These are phyloP conservation scores for Sordaria brevicollis DNA, from an alignment of 495 filamentous ascomycete species.

Conservation along the genomic window DNA sequence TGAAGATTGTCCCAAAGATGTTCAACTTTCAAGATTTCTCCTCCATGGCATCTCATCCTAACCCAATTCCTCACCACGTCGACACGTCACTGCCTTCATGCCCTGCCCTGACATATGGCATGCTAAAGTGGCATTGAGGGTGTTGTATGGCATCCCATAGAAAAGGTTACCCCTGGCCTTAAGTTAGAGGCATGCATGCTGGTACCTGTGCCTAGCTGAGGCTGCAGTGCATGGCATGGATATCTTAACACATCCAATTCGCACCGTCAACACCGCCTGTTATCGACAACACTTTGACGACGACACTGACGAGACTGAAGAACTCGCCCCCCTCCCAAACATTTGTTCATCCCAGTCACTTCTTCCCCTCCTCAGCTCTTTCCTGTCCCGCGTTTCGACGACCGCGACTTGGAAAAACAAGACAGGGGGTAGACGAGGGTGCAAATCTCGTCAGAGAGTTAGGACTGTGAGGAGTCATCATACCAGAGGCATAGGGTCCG, in stretches of 20 bases:
- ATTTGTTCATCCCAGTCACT: background rate
- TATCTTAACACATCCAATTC: background rate
- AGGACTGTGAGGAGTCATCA: background rate
- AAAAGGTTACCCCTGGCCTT: background rate
- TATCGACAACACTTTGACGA: background rate
- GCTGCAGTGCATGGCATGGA: background rate
- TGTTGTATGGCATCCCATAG: background rate
- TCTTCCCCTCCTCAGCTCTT: background rate
- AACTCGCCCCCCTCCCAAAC: background rate
- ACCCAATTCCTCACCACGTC: conserved; percentile 25
- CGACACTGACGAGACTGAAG: background rate
- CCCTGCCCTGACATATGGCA: conserved; percentile 22
- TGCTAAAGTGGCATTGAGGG: background rate
- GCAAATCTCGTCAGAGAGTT: background rate
- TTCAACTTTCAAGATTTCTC: background rate
- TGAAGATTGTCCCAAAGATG: background rate
- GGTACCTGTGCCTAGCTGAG: too few species aligned
- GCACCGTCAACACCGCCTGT: background rate
- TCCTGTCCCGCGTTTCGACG: background rate
- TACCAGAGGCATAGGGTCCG: background rate
- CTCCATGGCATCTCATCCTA: conserved; percentile 1
- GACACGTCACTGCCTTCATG: conserved; percentile 25
- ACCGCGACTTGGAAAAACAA: background rate
- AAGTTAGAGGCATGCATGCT: too few species aligned
- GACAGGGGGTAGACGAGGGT: background rate